These are phyloP conservation scores for Agrostemma githago DNA, from an alignment of 148 eudicot genomes.

Conservation along the genomic window DNA sequence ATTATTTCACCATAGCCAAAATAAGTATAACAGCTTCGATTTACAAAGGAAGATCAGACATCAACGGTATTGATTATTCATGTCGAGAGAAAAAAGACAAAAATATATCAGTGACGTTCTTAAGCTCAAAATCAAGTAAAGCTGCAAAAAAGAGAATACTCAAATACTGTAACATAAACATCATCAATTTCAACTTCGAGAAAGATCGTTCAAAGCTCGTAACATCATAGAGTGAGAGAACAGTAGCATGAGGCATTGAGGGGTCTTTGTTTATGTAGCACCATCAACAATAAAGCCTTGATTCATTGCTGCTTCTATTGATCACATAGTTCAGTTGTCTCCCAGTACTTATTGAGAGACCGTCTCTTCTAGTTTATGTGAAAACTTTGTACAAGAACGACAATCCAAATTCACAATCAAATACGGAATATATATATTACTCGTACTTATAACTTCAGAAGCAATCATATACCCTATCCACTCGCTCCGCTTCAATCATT, in stretches of 20 bases:
- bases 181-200: too few relatives aligned
- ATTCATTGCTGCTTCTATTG: neutral
- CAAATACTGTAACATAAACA: neutral
- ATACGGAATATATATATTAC: too few relatives aligned
- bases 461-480: too few relatives aligned
- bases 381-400: conserved; percentile 8
- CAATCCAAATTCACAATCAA: neutral
- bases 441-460: too few relatives aligned
- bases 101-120: neutral
- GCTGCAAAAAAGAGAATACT: neutral
- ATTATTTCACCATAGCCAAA: conserved; percentile 3
- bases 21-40: neutral
- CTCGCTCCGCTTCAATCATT: too few relatives aligned
- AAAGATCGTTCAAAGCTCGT: too few relatives aligned
- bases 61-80: neutral
- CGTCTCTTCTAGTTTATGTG: neutral
- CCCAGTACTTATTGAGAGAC: too few relatives aligned
- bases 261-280: neutral
- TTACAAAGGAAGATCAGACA: neutral
- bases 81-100: neutral
- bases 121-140: neutral
- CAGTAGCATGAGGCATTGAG: neutral
- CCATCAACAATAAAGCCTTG: neutral
- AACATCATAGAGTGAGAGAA: neutral
- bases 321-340: neutral